These are phyloP conservation scores for Jackrogersella multiformis DNA, from an alignment of 495 filamentous ascomycete species.

Conservation along the genomic window DNA sequence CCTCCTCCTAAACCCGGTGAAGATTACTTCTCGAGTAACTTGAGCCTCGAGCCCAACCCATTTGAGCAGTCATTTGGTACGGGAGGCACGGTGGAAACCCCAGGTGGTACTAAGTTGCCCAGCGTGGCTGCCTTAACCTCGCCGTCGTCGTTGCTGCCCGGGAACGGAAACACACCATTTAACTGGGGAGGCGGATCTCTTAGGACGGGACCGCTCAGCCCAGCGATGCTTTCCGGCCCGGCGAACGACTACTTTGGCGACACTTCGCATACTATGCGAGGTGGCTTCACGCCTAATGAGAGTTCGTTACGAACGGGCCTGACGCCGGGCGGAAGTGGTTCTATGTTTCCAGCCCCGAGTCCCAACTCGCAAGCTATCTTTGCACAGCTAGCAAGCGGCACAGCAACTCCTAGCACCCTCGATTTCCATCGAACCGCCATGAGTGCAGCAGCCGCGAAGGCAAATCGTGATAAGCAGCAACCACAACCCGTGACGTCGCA, in stretches of 20 bases:
- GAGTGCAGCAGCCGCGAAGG: conserved; percentile 73
- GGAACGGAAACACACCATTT: conserved; percentile 71
- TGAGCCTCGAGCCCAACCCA: conserved; percentile 88
- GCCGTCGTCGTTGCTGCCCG: conserved; percentile 80
- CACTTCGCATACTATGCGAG: conserved; percentile 77
- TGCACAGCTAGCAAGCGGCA: conserved; percentile 79
- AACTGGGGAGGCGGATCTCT: conserved; percentile 86
- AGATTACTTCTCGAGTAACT: conserved; percentile 78
- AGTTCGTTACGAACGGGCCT: conserved; percentile 90
- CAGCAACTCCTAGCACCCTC: conserved; percentile 85
- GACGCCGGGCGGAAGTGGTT: conserved; percentile 94
- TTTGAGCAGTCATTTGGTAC: conserved; percentile 93
- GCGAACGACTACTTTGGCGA: conserved; percentile 76
- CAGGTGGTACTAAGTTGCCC: conserved; percentile 88
- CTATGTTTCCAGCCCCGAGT: conserved; percentile 94
- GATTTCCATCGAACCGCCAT: conserved; percentile 96
- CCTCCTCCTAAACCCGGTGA: conserved; percentile 80
- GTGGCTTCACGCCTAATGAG: conserved; percentile 95
- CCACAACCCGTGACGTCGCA: conserved; percentile 57
- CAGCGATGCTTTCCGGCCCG: conserved; percentile 95
- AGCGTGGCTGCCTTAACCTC: conserved; percentile 92
- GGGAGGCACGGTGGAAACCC: conserved; percentile 76
- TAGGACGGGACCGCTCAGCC: conserved; percentile 91
- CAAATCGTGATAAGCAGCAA: conserved; percentile 57
- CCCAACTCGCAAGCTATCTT: conserved; percentile 85